Evolutionary conservation across 2,329 filamentous ascomycete species (phyloP).

Genomic region (Xylaria sp.): DNA sequence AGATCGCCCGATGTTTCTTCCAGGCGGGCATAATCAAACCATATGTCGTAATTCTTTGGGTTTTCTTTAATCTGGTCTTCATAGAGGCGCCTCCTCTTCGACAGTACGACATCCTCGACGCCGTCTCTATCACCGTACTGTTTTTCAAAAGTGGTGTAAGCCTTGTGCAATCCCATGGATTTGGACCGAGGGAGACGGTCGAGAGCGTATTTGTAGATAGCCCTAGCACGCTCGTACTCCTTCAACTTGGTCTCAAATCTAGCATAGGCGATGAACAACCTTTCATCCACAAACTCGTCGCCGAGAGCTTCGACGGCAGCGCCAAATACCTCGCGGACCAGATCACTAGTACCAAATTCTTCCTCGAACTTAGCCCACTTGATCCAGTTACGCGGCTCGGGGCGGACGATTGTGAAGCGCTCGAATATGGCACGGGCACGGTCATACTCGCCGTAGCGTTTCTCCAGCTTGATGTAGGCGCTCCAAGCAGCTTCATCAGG

Average conservation of each 20-base stretch:
- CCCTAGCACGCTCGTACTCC: slow-evolving; percentile 91
- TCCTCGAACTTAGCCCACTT: slow-evolving; percentile 99
- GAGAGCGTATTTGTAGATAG: slow-evolving; percentile 96
- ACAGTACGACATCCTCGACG: slow-evolving; percentile 94
- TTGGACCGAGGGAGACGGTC: slow-evolving; percentile 91
- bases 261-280: slow-evolving; percentile 94
- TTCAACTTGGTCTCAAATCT: slow-evolving; percentile 94
- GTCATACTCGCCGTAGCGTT: slow-evolving; percentile 91
- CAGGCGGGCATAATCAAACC: slow-evolving; percentile 93
- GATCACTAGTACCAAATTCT: slow-evolving; percentile 89
- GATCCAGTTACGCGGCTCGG: slow-evolving; percentile 96
- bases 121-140: slow-evolving; percentile 94
- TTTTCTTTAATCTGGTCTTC: slow-evolving; percentile 95
- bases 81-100: slow-evolving; percentile 91
- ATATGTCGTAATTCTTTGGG: slow-evolving; percentile 94
- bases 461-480: slow-evolving; percentile 96
- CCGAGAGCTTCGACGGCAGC: slow-evolving; percentile 88
- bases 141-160: slow-evolving; percentile 98
- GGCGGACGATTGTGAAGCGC: slow-evolving; percentile 90
- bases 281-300: slow-evolving; percentile 96
- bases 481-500: slow-evolving; percentile 96
- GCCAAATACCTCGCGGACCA: slow-evolving; percentile 92
- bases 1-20: slow-evolving; percentile 87
- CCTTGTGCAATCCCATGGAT: slow-evolving; percentile 86
- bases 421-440: slow-evolving; percentile 90